These are phyloP conservation scores for Pholiota conissans DNA, from an alignment of 768 basidiomycete genomes.

Conservation along the genomic window DNA sequence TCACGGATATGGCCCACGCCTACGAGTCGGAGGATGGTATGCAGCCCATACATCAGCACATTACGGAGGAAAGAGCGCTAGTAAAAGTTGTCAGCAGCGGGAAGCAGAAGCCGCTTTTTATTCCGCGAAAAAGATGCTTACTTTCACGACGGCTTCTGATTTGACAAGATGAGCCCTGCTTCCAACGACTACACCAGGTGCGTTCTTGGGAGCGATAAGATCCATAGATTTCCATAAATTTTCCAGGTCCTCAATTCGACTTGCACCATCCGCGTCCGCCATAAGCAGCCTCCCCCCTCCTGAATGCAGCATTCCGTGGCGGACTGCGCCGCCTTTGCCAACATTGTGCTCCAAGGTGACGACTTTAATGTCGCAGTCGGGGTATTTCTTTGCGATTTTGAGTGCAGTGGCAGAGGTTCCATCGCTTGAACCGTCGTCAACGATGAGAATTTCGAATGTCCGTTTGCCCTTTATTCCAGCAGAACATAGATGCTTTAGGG, in stretches of 20 bases:
- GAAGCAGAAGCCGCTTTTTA: not conserved
- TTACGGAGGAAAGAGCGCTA: slow-evolving; percentile 90
- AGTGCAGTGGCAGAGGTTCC: slow-evolving; percentile 68
- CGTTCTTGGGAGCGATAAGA: slow-evolving; percentile 44
- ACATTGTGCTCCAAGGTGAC: slow-evolving; percentile 77
- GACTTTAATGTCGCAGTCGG: slow-evolving; percentile 67
- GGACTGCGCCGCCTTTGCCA: slow-evolving; percentile 92
- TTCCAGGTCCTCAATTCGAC: slow-evolving; percentile 82
- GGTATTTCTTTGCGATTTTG: slow-evolving; percentile 56
- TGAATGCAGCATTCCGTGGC: slow-evolving; percentile 86
- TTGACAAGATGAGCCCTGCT: slow-evolving; percentile 91
- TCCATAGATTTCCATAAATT: slow-evolving; percentile 79
- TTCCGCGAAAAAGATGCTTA: slow-evolving; percentile 35
- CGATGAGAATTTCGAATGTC: slow-evolving; percentile 79
- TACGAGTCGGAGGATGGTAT: slow-evolving; percentile 83
- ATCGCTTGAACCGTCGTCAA: slow-evolving; percentile 90
- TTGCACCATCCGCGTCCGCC: slow-evolving; percentile 95
- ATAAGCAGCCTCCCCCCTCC: slow-evolving; percentile 80
- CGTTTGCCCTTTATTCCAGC: slow-evolving; percentile 37
- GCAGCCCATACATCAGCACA: slow-evolving; percentile 91
- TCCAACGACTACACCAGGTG: slow-evolving; percentile 73
- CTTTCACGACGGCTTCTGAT: slow-evolving; percentile 93
- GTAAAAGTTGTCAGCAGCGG: not conserved
- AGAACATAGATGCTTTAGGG: slow-evolving; percentile 63
- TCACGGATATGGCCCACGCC: slow-evolving; percentile 91